Percentiles rank a stretch among this genome's conserved stretches.
phyloP scores from a whole-genome alignment of 495 filamentous ascomycete species.

The Penicillium daleae region DNA sequence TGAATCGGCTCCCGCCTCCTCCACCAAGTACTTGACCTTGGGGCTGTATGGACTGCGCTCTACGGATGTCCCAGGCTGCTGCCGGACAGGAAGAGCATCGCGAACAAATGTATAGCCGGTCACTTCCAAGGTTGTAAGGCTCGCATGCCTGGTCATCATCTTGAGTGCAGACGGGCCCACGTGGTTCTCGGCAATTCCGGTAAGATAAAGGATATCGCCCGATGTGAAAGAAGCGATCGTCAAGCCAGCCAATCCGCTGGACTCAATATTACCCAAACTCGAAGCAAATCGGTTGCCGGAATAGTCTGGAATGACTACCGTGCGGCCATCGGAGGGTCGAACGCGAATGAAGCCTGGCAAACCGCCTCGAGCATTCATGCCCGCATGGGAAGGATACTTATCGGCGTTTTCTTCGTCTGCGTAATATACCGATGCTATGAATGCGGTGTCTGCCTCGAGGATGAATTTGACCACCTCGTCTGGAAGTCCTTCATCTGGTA shows the following conservation, averaged over 20 bases:
- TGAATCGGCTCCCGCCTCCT: constrained; percentile 11
- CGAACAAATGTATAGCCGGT: constrained; percentile 20
- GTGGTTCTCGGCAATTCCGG: constrained; percentile 20
- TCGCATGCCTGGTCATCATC: constrained; percentile 21
- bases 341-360: constrained; percentile 25
- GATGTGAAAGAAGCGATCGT: constrained; percentile 25
- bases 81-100: constrained; percentile 21
- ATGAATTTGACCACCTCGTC: constrained; percentile 24
- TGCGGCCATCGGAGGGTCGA: constrained; percentile 21
- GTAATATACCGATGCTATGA: constrained; percentile 17
- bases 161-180: constrained; percentile 17
- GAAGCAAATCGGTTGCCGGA: constrained; percentile 25
- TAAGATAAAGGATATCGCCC: constrained; percentile 24
- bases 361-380: constrained; percentile 25
- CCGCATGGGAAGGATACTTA: constrained; percentile 19
- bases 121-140: constrained; percentile 19
- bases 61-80: constrained; percentile 17
- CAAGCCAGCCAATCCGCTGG: constrained; percentile 19
- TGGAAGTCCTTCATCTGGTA: constrained; percentile 9
- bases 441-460: constrained; percentile 18
- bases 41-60: constrained; percentile 27
- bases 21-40: constrained; percentile 22
- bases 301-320: constrained; percentile 26
- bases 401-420: background rate
- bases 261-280: constrained; percentile 24